Conservation (phyloP, 768 basidiomycete species). For the Rhizopogon salebrosus region DNA sequence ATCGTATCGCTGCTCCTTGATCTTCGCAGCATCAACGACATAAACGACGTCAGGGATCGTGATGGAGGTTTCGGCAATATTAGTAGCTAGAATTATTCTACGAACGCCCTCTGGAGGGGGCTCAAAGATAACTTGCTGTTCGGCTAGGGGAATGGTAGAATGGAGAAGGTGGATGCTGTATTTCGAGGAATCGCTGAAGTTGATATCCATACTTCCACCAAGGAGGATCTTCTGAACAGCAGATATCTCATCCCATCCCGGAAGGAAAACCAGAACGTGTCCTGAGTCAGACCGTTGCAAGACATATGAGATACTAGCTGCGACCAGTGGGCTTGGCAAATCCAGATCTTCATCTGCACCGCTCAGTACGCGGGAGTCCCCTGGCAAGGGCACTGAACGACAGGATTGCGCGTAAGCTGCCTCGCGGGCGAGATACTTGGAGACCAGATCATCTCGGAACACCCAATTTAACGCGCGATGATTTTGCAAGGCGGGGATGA, state of each 20-base stretch:
- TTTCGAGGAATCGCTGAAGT: slow-evolving; percentile 53
- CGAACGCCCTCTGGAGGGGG: slow-evolving; percentile 74
- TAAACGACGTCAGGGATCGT: slow-evolving; percentile 95
- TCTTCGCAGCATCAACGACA: slow-evolving; percentile 83
- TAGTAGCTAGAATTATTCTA: slow-evolving; percentile 88
- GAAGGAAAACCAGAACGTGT: slow-evolving; percentile 85
- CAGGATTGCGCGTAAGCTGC: slow-evolving; percentile 12
- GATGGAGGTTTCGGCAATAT: slow-evolving; percentile 92
- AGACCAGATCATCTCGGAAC: slow-evolving; percentile 62
- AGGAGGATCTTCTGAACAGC: slow-evolving; percentile 62
- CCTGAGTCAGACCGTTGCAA: slow-evolving; percentile 71
- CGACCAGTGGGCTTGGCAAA: slow-evolving; percentile 76
- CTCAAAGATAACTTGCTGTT: slow-evolving; percentile 87
- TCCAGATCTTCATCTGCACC: slow-evolving; percentile 54
- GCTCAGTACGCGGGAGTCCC: slow-evolving; percentile 22
- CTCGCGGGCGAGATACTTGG: slow-evolving; percentile 69
- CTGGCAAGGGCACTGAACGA: slow-evolving; percentile 10
- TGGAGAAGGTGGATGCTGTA: slow-evolving; percentile 80
- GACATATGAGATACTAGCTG: slow-evolving; percentile 76
- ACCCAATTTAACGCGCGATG: slow-evolving; percentile 52
- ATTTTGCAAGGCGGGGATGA: slow-evolving; percentile 45
- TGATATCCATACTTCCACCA: slow-evolving; percentile 45
- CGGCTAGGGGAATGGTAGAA: slow-evolving; percentile 81
- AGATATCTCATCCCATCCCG: slow-evolving; percentile 91
- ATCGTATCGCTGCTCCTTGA: slow-evolving; percentile 89